Evolutionary conservation across 2,329 filamentous ascomycete genomes (phyloP), one percentile per base, ranked within the genome.

Genomic region (Xylaria sp.): DNA sequence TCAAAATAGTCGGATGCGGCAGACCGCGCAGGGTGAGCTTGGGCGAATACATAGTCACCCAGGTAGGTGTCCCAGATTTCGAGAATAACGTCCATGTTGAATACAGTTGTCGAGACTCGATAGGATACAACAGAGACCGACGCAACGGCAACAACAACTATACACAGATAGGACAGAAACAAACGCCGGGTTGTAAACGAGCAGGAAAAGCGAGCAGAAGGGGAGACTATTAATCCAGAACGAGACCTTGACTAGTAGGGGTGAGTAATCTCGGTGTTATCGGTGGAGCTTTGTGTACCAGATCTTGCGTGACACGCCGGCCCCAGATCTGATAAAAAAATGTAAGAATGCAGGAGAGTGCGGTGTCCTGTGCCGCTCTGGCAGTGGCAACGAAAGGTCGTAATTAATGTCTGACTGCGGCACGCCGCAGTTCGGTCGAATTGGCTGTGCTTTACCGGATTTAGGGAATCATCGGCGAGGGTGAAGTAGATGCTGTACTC

Each of bases 61-160:
- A 94, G 76, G 77, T 91, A 93, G 75, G 90, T 93, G 82, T 98
- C 95, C 81, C 89, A 87, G 68, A 94, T 76, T 82, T 97, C 94
- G 73, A 97, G 91, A 54, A 96, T 89, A 82, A 97, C 89, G 85
- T 98, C 95, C 95, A 98, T 97, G 80, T 79, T 84, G 83, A 72
- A 67, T 64, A 31, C 71, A 40, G 54, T 40, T 31, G 61, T 54
- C 33, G 44, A 63, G 38, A 26, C n/a, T 44, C 44, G 26, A 54
- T 49, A 40, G 63, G 15, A n/a, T 15, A 60, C 56, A 56, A 33
- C 31, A 33, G 5, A 63, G 54, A 40, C 33, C 9, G 7, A 48
- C 31, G 40, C 31, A 33, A 9, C 31, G 9, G 6, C 31, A 58
- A 40, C 59, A 59, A 60, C 54, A 58, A 36, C 3, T 17, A 36